Evolutionary conservation across 208 protist genomes (phyloP).

Genomic region (Crithidia fasciculata): DNA sequence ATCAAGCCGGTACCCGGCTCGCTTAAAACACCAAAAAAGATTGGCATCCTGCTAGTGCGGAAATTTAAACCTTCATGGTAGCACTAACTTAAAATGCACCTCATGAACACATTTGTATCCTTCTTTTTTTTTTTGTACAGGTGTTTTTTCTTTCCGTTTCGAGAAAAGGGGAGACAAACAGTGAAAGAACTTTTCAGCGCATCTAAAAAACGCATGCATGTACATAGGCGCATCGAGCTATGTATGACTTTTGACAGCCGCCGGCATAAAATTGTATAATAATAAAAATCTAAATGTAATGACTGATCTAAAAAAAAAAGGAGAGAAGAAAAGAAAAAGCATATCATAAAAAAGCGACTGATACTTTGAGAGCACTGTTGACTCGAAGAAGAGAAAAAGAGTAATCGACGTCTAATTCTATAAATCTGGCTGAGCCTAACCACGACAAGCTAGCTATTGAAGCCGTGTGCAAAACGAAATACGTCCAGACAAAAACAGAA

Average conservation of each 20-base stretch:
- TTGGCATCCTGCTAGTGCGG: no score
- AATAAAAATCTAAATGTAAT: constrained; percentile 13
- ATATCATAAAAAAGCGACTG: constrained; percentile 12
- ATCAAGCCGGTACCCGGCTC: no score
- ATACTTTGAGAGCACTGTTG: background rate
- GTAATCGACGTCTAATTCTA: background rate
- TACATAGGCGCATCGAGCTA: no score
- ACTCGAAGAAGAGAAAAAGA: background rate
- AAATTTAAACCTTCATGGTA: no score
- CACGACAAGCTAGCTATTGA: no score
- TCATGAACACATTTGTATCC: background rate
- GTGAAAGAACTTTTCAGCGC: no score
- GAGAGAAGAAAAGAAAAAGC: constrained; percentile 14
- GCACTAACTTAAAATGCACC: no score
- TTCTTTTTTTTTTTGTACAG: background rate
- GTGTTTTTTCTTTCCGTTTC: background rate
- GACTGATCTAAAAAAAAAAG: constrained; percentile 14
- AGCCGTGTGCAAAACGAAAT: no score
- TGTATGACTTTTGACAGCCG: background rate
- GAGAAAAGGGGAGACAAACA: background rate
- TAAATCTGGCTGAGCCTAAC: background rate
- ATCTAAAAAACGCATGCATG: no score
- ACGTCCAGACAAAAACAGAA: no score
- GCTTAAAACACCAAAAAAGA: no score
- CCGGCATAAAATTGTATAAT: background rate